These are phyloP conservation scores for Telopea speciosissima DNA, from an alignment of 177 flowering plant species.

Conservation along the genomic window DNA sequence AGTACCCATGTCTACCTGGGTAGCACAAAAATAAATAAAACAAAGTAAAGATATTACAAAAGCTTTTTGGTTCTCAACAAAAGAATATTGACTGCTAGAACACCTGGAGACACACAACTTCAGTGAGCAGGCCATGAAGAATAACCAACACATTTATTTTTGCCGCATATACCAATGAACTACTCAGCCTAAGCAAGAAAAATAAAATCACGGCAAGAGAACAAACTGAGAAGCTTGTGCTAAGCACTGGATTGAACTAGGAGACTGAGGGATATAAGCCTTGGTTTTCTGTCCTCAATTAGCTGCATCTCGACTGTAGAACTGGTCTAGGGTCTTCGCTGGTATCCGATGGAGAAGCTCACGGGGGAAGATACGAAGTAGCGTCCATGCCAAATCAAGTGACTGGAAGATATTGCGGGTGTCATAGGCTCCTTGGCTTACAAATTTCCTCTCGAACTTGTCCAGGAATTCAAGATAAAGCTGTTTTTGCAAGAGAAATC, in stretches of 20 bases:
- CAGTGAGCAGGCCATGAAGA: background rate
- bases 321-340: slow-evolving; percentile 89
- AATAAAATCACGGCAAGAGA: background rate
- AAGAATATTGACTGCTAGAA: slow-evolving; percentile 10
- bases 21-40: slow-evolving; percentile 4
- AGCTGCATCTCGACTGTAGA: slow-evolving; percentile 73
- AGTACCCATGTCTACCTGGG: slow-evolving; percentile 11
- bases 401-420: slow-evolving; percentile 66
- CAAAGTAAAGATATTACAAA: slow-evolving; percentile 16
- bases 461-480: slow-evolving; percentile 89
- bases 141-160: slow-evolving; percentile 12
- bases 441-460: slow-evolving; percentile 78
- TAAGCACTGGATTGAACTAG: background rate
- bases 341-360: slow-evolving; percentile 98
- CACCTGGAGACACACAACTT: slow-evolving; percentile 6
- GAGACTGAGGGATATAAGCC: background rate
- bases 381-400: slow-evolving; percentile 95
- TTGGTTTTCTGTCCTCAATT: slow-evolving; percentile 25
- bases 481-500: slow-evolving; percentile 34
- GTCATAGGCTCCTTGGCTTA: slow-evolving; percentile 16
- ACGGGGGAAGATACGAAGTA: slow-evolving; percentile 91
- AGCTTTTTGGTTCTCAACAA: slow-evolving; percentile 1
- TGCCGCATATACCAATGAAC: slow-evolving; percentile 5
- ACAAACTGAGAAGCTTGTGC: background rate
- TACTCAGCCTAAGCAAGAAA: background rate